A percentile compares a stretch with the other conserved stretches of the same genome.
These are phyloP conservation scores for Stemphylium vesicarium DNA, from an alignment of 2,329 filamentous ascomycete species.

Conservation along the genomic window DNA sequence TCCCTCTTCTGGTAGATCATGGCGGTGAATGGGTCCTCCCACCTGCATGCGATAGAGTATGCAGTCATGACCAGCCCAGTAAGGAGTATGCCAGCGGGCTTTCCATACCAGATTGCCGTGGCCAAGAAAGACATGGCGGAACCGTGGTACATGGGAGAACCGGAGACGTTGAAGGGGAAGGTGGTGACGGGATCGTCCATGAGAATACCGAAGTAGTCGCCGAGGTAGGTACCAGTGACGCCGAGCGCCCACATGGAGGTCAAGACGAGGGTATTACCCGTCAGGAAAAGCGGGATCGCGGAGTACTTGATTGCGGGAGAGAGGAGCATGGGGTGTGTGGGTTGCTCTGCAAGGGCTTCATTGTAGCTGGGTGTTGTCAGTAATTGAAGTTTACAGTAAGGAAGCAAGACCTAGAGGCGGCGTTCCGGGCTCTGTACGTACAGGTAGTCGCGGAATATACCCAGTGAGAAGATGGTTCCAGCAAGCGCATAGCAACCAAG, in stretches of 20 bases:
- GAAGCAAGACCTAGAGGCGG: neutral
- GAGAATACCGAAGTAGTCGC: constrained; percentile 98
- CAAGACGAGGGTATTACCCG: constrained; percentile 84
- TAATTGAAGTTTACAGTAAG: neutral
- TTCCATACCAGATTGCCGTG: constrained; percentile 81
- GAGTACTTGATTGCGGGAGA: constrained; percentile 64
- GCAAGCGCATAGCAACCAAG: constrained; percentile 90
- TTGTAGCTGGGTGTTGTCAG: constrained; percentile 71
- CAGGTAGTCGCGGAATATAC: constrained; percentile 78
- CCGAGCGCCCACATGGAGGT: constrained; percentile 91
- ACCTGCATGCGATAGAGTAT: constrained; percentile 81
- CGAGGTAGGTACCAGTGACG: constrained; percentile 93
- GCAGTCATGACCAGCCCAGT: constrained; percentile 76
- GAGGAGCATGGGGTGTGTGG: constrained; percentile 75
- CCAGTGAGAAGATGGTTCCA: constrained; percentile 86
- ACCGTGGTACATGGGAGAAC: constrained; percentile 96
- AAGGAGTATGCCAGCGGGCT: constrained; percentile 82
- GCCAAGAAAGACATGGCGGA: constrained; percentile 92
- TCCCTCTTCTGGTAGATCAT: constrained; percentile 92
- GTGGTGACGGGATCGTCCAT: constrained; percentile 94
- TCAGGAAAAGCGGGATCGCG: constrained; percentile 73
- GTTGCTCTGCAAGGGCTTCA: constrained; percentile 76
- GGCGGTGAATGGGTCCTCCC: constrained; percentile 93
- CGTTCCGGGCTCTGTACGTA: constrained; percentile 30
- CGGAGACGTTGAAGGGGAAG: constrained; percentile 93